Percentiles rank a stretch among this genome's conserved stretches.
phyloP scores from a whole-genome alignment of 2,329 filamentous ascomycete species.

The Pleurostoma richardsiae region DNA sequence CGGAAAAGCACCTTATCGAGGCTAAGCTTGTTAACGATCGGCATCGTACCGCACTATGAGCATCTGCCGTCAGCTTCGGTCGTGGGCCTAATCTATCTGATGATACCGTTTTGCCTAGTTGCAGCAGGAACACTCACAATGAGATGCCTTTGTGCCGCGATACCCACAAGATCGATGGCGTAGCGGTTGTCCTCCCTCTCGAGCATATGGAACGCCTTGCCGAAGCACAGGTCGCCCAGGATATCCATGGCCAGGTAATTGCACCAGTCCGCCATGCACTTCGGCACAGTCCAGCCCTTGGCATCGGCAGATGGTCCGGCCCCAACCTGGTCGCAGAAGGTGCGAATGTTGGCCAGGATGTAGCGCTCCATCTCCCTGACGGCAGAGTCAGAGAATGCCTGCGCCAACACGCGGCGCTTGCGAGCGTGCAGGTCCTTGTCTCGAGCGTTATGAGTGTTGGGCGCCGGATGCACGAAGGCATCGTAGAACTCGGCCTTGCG shows the following conservation, averaged over 20 bases:
- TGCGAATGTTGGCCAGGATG: slow-evolving; percentile 60
- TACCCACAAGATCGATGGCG: slow-evolving; percentile 61
- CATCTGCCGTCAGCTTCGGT: slow-evolving; percentile 8
- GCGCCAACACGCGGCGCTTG: slow-evolving; percentile 66
- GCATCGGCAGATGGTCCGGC: slow-evolving; percentile 30
- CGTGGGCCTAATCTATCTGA: background rate
- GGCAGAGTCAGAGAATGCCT: slow-evolving; percentile 64
- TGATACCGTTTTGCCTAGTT: background rate
- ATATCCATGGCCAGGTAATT: slow-evolving; percentile 60
- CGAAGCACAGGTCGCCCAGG: slow-evolving; percentile 55
- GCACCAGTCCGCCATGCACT: slow-evolving; percentile 61
- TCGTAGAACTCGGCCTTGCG: slow-evolving; percentile 70
- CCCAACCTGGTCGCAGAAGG: slow-evolving; percentile 57
- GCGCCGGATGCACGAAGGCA: slow-evolving; percentile 64
- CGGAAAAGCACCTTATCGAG: slow-evolving; percentile 66
- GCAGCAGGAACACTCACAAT: slow-evolving; percentile 45
- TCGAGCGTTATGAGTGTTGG: slow-evolving; percentile 69
- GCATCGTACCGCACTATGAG: slow-evolving; percentile 64
- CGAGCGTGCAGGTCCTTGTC: slow-evolving; percentile 65
- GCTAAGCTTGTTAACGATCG: slow-evolving; percentile 59
- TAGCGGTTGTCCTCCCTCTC: slow-evolving; percentile 57
- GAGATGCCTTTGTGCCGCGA: slow-evolving; percentile 63
- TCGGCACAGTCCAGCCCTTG: slow-evolving; percentile 52
- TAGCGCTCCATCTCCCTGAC: slow-evolving; percentile 65
- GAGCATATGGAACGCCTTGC: slow-evolving; percentile 59